phyloP scores from a whole-genome alignment of 352 stramenopile species.

The Phytophthora kernoviae region DNA sequence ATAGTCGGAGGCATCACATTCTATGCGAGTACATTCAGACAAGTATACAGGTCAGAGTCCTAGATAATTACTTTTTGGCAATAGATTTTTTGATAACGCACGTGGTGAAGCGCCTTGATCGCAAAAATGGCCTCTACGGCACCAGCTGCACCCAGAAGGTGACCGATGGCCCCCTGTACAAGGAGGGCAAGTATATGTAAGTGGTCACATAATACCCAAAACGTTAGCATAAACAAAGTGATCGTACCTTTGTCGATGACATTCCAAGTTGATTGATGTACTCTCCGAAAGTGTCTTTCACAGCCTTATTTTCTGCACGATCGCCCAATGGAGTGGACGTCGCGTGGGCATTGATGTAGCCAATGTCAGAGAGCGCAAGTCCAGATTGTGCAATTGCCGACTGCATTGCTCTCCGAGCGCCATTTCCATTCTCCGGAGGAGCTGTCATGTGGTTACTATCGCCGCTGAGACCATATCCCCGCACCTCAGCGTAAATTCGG shows the following conservation, averaged over 20 bases:
- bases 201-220: no score
- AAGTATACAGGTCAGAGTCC: background rate
- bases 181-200: background rate
- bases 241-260: slow-evolving; percentile 80
- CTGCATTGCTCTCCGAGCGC: slow-evolving; percentile 89
- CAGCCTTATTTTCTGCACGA: slow-evolving; percentile 92
- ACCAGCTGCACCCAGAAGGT: slow-evolving; percentile 96
- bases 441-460: slow-evolving; percentile 96
- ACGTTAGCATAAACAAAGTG: no score
- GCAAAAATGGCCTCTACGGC: slow-evolving; percentile 96
- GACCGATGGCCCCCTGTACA: slow-evolving; percentile 86
- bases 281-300: slow-evolving; percentile 86
- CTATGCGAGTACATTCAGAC: slow-evolving; percentile 27
- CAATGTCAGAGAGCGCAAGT: slow-evolving; percentile 84
- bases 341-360: slow-evolving; percentile 98
- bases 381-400: slow-evolving; percentile 86
- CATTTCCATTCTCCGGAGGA: slow-evolving; percentile 68
- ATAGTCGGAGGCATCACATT: slow-evolving; percentile 93
- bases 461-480: slow-evolving; percentile 94
- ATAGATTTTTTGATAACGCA: slow-evolving; percentile 28
- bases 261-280: slow-evolving; percentile 60
- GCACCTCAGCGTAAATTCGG: slow-evolving; percentile 94
- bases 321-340: slow-evolving; percentile 98
- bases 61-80: background rate
- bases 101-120: slow-evolving; percentile 91